Conservation (phyloP, 495 filamentous ascomycete genomes). For the Hypomontagnella submonticulosa region DNA sequence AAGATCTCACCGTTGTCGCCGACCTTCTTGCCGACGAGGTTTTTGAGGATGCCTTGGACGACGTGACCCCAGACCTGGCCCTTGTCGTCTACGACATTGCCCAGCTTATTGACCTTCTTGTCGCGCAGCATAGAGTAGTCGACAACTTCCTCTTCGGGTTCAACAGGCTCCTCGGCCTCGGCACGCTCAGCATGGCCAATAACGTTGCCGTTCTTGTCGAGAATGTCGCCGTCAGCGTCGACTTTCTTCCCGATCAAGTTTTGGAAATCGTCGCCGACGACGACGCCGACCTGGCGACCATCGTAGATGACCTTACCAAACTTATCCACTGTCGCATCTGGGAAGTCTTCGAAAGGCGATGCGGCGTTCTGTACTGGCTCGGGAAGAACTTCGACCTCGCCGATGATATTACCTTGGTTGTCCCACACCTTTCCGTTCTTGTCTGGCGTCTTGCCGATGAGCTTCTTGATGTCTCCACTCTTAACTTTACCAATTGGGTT, state of each 20-base stretch:
- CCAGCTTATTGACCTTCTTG: slow-evolving; percentile 80
- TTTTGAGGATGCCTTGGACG: slow-evolving; percentile 72
- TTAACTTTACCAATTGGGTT: slow-evolving; percentile 75
- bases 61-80: slow-evolving; percentile 77
- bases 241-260: slow-evolving; percentile 67
- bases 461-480: slow-evolving; percentile 73
- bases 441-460: slow-evolving; percentile 74
- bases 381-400: slow-evolving; percentile 77
- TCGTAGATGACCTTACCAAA: slow-evolving; percentile 78
- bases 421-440: slow-evolving; percentile 80
- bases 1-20: slow-evolving; percentile 81
- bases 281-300: slow-evolving; percentile 72
- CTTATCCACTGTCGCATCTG: slow-evolving; percentile 73
- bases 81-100: slow-evolving; percentile 78
- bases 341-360: slow-evolving; percentile 79
- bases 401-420: slow-evolving; percentile 76
- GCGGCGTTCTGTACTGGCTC: slow-evolving; percentile 69
- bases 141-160: slow-evolving; percentile 53
- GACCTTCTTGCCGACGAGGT: slow-evolving; percentile 74
- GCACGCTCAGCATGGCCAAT: slow-evolving; percentile 66
- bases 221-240: slow-evolving; percentile 71
- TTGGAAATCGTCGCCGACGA: slow-evolving; percentile 74
- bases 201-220: slow-evolving; percentile 70
- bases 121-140: slow-evolving; percentile 75
- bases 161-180: slow-evolving; percentile 57